A percentile compares a stretch with the other conserved stretches of the same genome.
Evolutionary conservation across 1,284 basidiomycete species (phyloP).

Genomic region (Serendipita sp.): DNA sequence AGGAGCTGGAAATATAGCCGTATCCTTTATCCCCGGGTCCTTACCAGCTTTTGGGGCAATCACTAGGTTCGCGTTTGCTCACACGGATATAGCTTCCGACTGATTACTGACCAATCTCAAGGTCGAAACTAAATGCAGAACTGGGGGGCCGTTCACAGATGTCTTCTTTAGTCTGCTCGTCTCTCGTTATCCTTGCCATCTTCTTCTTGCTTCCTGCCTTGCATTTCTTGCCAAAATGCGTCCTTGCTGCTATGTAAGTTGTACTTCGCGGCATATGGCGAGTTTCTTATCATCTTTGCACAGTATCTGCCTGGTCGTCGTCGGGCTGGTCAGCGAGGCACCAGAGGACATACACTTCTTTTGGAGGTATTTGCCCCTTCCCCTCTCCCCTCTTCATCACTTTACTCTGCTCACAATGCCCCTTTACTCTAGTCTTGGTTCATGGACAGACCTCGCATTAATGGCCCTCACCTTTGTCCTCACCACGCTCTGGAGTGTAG

Average conservation of each 20-base stretch:
- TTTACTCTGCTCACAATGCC: neutral
- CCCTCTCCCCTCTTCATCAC: neutral
- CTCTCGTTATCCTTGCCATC: slow-evolving; percentile 62
- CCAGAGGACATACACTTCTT: slow-evolving; percentile 79
- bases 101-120: slow-evolving; percentile 18
- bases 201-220: slow-evolving; percentile 76
- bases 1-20: slow-evolving; percentile 65
- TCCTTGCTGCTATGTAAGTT: slow-evolving; percentile 61
- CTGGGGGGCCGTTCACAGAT: slow-evolving; percentile 80
- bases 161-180: slow-evolving; percentile 67
- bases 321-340: slow-evolving; percentile 68
- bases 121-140: slow-evolving; percentile 74
- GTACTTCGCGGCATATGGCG: slow-evolving; percentile 5
- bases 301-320: slow-evolving; percentile 72
- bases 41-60: slow-evolving; percentile 83
- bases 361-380: slow-evolving; percentile 40
- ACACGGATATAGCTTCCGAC: slow-evolving; percentile 7
- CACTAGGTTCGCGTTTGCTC: slow-evolving; percentile 34
- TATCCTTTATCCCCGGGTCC: slow-evolving; percentile 70
- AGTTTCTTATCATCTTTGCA: slow-evolving; percentile 8
- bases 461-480: slow-evolving; percentile 75
- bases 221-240: slow-evolving; percentile 67
- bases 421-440: slow-evolving; percentile 21
- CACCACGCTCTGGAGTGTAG: slow-evolving; percentile 66
- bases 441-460: slow-evolving; percentile 73